Conservation (phyloP, 2,329 filamentous ascomycete genomes). For the Hymenoscyphus fraxineus region DNA sequence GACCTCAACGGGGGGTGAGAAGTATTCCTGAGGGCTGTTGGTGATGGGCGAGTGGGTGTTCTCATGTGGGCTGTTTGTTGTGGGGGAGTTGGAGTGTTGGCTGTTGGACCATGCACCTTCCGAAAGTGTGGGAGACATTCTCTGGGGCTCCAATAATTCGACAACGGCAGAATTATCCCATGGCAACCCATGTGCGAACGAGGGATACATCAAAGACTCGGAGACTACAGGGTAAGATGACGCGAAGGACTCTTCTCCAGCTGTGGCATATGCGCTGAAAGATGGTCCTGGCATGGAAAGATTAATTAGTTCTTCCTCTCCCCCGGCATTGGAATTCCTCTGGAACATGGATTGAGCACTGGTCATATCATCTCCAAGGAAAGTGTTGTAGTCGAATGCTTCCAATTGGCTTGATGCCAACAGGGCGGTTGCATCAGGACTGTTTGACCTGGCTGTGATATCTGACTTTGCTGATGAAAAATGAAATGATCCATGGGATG, state of each 20-base stretch:
- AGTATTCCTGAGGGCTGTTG: conserved; percentile 31
- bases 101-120: conserved; percentile 28
- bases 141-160: conserved; percentile 29
- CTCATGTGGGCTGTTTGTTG: conserved; percentile 29
- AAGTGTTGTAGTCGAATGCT: conserved; percentile 28
- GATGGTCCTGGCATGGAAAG: conserved; percentile 24
- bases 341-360: conserved; percentile 25
- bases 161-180: conserved; percentile 26
- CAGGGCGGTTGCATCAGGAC: conserved; percentile 29
- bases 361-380: conserved; percentile 28
- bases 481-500: conserved; percentile 32
- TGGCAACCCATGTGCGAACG: conserved; percentile 20
- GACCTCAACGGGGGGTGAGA: conserved; percentile 30
- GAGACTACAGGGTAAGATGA: conserved; percentile 16
- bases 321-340: conserved; percentile 23
- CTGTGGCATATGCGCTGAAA: conserved; percentile 25
- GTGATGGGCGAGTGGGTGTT: conserved; percentile 14
- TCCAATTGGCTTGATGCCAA: conserved; percentile 33
- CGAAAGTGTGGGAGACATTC: conserved; percentile 27
- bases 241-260: conserved; percentile 25
- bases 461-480: conserved; percentile 34
- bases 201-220: conserved; percentile 28
- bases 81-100: conserved; percentile 21
- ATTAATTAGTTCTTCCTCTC: conserved; percentile 19
- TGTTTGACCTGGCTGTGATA: conserved; percentile 32